These are phyloP conservation scores for Nemania bipapillata DNA, from an alignment of 2,329 filamentous ascomycete species.

Conservation along the genomic window DNA sequence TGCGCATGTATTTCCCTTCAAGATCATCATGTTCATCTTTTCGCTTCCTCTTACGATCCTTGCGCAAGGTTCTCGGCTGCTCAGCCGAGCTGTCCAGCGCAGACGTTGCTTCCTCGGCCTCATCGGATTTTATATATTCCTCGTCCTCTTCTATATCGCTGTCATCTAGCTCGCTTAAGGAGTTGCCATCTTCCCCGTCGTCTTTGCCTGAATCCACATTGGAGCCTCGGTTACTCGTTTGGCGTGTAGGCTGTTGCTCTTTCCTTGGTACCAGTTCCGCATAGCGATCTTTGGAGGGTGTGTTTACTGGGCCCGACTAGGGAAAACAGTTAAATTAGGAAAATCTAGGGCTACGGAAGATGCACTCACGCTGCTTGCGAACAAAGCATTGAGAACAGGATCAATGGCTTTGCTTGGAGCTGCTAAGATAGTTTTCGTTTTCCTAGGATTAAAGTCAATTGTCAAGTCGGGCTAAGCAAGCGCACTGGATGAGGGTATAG, in stretches of 20 bases:
- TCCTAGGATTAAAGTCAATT: conserved; percentile 50
- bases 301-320: conserved; percentile 64
- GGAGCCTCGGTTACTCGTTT: conserved; percentile 16
- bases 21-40: conserved; percentile 75
- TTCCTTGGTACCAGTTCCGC: conserved; percentile 51
- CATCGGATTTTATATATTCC: conserved; percentile 57
- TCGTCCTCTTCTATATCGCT: conserved; percentile 56
- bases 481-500: not conserved
- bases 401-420: conserved; percentile 69
- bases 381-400: conserved; percentile 75
- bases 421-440: conserved; percentile 54
- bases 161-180: conserved; percentile 54
- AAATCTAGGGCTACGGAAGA: conserved; percentile 16
- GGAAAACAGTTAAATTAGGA: conserved; percentile 25
- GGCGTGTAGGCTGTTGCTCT: conserved; percentile 50
- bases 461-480: not conserved
- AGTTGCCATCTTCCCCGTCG: conserved; percentile 58
- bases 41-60: conserved; percentile 73
- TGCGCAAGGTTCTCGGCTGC: conserved; percentile 57
- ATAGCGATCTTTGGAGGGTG: conserved; percentile 60
- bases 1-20: conserved; percentile 75
- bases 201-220: conserved; percentile 11
- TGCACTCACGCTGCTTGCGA: conserved; percentile 75
- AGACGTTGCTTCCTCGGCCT: conserved; percentile 57
- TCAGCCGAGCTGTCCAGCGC: conserved; percentile 54